A percentile compares a stretch with the other conserved stretches of the same genome.
Conservation (phyloP, 139 green algal species). For the Chlorella vulgaris region DNA sequence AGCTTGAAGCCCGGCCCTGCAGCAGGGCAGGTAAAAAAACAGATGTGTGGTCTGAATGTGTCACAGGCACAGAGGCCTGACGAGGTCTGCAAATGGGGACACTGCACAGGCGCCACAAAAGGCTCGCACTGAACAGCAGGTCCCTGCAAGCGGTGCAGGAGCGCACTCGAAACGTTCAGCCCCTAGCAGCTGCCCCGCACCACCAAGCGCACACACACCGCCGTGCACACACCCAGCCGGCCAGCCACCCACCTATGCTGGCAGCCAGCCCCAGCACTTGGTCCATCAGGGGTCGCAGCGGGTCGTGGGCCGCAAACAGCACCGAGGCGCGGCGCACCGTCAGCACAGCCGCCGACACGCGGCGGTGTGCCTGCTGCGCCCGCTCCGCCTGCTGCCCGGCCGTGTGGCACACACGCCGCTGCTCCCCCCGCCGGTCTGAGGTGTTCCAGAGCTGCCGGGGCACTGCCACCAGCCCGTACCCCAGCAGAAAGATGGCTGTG, state of each 20-base stretch:
- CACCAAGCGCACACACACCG: not conserved
- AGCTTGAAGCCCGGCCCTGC: not conserved
- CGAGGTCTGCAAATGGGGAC: no score
- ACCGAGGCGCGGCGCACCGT: slow-evolving; percentile 12
- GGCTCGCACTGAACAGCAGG: no score
- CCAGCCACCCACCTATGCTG: not conserved
- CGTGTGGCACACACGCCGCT: slow-evolving; percentile 45
- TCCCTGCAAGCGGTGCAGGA: no score
- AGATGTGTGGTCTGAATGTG: not conserved
- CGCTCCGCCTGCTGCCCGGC: slow-evolving; percentile 44
- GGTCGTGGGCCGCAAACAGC: slow-evolving; percentile 33
- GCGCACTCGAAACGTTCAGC: no score
- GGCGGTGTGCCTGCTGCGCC: slow-evolving; percentile 25
- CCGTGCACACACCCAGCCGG: not conserved
- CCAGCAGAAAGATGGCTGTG: slow-evolving; percentile 66
- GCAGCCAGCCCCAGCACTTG: slow-evolving; percentile 14
- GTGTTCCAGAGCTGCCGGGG: slow-evolving; percentile 58
- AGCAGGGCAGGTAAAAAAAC: not conserved
- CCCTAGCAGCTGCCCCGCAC: not conserved
- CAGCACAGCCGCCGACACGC: slow-evolving; percentile 24
- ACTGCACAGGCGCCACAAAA: no score
- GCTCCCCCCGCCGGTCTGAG: slow-evolving; percentile 36
- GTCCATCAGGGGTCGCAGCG: slow-evolving; percentile 31
- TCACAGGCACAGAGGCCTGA: not conserved
- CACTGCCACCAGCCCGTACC: slow-evolving; percentile 70